These are phyloP conservation scores for Hericium coralloides DNA, from an alignment of 768 basidiomycete species.

Conservation along the genomic window DNA sequence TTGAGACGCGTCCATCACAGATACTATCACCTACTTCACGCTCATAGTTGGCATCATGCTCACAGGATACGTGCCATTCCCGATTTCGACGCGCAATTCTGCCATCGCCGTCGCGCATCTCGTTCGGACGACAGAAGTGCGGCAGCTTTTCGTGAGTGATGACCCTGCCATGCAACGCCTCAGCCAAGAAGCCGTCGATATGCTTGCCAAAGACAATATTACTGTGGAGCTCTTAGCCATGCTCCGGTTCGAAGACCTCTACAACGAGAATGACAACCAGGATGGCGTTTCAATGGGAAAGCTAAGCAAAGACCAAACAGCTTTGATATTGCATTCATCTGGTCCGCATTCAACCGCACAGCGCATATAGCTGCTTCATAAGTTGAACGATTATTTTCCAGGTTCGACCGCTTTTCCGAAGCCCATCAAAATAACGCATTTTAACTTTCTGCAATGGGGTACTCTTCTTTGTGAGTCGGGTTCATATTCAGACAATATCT, in stretches of 20 bases:
- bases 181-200: slow-evolving; percentile 9
- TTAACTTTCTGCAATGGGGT: neutral
- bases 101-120: slow-evolving; percentile 20
- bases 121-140: slow-evolving; percentile 15
- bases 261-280: neutral
- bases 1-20: neutral
- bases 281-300: neutral
- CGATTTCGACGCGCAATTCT: neutral
- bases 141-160: slow-evolving; percentile 16
- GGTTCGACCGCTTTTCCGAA: slow-evolving; percentile 7
- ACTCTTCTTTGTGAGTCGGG: neutral
- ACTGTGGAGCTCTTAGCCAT: slow-evolving; percentile 6
- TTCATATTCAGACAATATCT: neutral
- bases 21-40: neutral
- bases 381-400: neutral
- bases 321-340: neutral
- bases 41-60: neutral
- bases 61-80: neutral
- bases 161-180: slow-evolving; percentile 15
- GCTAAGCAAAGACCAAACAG: neutral
- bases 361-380: neutral
- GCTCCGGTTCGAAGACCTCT: slow-evolving; percentile 15
- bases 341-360: neutral
- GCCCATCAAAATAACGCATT: neutral
- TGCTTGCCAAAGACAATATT: slow-evolving; percentile 3